phyloP scores from a whole-genome alignment of 2,329 filamentous ascomycete species.

The Colletotrichum kahawae region DNA sequence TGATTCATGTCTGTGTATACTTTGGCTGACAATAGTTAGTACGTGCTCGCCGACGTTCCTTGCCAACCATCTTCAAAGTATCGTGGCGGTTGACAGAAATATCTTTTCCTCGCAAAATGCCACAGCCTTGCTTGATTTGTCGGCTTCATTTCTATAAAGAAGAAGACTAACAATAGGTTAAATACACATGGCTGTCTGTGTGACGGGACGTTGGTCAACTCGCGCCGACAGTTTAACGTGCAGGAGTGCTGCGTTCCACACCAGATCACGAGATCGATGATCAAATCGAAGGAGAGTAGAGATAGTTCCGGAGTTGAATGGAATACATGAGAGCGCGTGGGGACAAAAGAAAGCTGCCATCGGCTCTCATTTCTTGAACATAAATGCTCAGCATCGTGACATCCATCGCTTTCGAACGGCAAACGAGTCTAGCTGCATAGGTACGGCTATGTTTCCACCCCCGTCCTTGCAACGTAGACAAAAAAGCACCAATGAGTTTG shows the following conservation, averaged over 20 bases:
- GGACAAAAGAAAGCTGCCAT: neutral
- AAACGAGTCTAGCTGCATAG: rapidly evolving
- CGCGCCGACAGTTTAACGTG: neutral
- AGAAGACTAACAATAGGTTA: too few species aligned
- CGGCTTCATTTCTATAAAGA: rapidly evolving
- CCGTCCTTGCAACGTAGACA: neutral
- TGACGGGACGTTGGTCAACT: neutral
- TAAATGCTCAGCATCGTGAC: neutral
- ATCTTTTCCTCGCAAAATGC: too few species aligned
- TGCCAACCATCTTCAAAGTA: too few species aligned
- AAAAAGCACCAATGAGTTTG: rapidly evolving
- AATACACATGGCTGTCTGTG: neutral
- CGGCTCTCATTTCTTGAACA: rapidly evolving
- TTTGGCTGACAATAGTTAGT: too few species aligned
- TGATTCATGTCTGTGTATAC: too few species aligned
- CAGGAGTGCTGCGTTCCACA: neutral
- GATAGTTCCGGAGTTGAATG: neutral
- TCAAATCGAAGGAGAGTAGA: neutral
- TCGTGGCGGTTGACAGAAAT: too few species aligned
- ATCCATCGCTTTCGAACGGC: neutral
- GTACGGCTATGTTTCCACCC: neutral
- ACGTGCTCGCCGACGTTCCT: too few species aligned
- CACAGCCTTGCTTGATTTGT: too few species aligned
- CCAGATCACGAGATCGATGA: neutral
- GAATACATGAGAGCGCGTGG: rapidly evolving